A percentile compares a stretch with the other conserved stretches of the same genome.
phyloP scores from a whole-genome alignment of 179 eudicot genomes.

The Silene coronaria region DNA sequence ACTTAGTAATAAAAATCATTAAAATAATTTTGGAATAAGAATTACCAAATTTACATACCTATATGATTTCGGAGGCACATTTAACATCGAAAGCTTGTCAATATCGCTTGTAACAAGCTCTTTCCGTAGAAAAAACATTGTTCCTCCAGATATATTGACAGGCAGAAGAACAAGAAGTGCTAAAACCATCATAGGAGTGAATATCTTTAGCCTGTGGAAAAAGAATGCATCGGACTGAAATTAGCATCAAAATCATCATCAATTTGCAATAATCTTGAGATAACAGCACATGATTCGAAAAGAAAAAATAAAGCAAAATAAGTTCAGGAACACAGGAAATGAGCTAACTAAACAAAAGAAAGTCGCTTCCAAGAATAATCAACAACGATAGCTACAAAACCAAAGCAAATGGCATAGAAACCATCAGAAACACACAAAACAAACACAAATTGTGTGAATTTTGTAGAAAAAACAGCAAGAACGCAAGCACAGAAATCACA shows the following conservation, averaged over 20 bases:
- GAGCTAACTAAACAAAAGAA: conserved; percentile 1
- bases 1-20: neutral
- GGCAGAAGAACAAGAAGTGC: conserved; percentile 78
- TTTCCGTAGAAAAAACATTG: conserved; percentile 52
- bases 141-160: conserved; percentile 69
- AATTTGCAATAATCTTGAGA: neutral
- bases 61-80: conserved; percentile 62
- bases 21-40: neutral
- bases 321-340: neutral
- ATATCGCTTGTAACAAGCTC: conserved; percentile 77
- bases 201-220: conserved; percentile 64
- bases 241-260: neutral
- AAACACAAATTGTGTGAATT: neutral
- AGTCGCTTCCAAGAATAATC: neutral
- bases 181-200: conserved; percentile 52
- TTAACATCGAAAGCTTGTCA: conserved; percentile 92
- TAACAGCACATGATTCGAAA: too few species aligned
- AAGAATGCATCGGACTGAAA: conserved; percentile 5
- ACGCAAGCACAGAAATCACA: conserved; percentile 1
- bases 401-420: neutral
- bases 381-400: neutral
- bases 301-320: too few species aligned
- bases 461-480: neutral
- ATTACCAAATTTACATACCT: conserved; percentile 37
- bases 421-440: neutral